Base-by-base conservation (phyloP, 1,139 yeast species). In the Oligophagozyma castellii region DNA sequence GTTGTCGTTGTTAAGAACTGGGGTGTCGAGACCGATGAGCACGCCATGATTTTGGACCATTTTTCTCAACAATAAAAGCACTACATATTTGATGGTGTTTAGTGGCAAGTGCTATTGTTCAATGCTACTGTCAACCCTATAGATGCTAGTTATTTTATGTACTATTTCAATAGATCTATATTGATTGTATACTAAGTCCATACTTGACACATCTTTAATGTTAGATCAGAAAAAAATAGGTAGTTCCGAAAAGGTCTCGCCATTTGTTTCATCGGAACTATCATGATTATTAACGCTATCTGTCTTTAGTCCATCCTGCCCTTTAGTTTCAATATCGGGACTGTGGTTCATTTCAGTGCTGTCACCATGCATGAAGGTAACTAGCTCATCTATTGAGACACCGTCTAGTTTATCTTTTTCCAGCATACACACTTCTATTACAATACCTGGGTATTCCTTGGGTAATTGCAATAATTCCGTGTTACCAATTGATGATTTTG, bases 21-120 rank as follows among this genome's bases (percentile, higher is more conserved):
- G 96, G 98, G 98, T 80, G 93, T 84, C 61, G 95, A 86, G 69
- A 80, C 96, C 58, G 93, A 78, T 59, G 98, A 86, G 72, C 86
- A 96, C 73, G 71, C 75, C 73, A 79, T 83, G 67, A 78, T 89
- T 65, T 76, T 89, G 67, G 93, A 84, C 68, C 89, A 83, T 76
- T 84, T 89, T 67, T 77, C 93, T 59, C 81, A 80, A 65, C 86
- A 81, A 67, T 48, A 51, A 41, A 32, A 33, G n/a, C n/a, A n/a
- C n/a, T n/a, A n/a, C n/a, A n/a, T n/a, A n/a, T n/a, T n/a, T n/a
- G n/a, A n/a, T n/a, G n/a, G n/a, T n/a, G n/a, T n/a, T n/a, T n/a
- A n/a, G n/a, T n/a, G n/a, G n/a, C n/a, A n/a, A n/a, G n/a, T n/a
- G n/a, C n/a, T n/a, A n/a, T n/a, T n/a, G n/a, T n/a, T n/a, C n/a